Evolutionary conservation across 345 rosid species (phyloP), one percentile per base, ranked within the genome.

Genomic region (Sisymbrium irio): DNA sequence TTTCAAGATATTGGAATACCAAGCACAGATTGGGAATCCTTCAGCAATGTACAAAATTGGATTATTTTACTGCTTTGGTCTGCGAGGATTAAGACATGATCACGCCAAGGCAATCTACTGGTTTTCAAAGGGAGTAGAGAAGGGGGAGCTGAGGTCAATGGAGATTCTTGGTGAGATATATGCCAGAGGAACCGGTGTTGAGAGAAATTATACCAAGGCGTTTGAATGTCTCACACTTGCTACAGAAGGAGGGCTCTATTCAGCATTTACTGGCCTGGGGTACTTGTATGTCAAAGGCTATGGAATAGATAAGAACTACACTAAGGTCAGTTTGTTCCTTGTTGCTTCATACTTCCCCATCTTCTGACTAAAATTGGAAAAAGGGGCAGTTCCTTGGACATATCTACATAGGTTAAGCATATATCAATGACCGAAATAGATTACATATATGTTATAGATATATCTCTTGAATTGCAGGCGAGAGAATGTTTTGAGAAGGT

Each of bases 161-260:
- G 97, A 92, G 76, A 90, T 92, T 82, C 89, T 95, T 13, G 99
- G 98, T 59, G 99, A 95, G 83, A 90, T 95, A 65, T 92, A 87
- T 83, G 98, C 98, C 15, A 80, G 92, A 82, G 99, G 99, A 66
- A 96, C 94, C 66, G 94, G 96, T 60, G 96, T 95, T 71, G 97
- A 92, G 82, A 87, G 96, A 87, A 90, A 95, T 67, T 90, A 95
- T 65, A 85, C 94, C 36, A 90, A 83, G 78, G 98, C 96, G 28
- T 84, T 92, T 55, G 89, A 86, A 81, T 95, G 94, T 92, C 89
- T 95, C 59, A 84, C 80, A 10, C 96, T 87, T 75, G 98, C 99
- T 40, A 82, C 91, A 7, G 83, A 80, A n/a, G 91, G 83, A 67
- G 88, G 88, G 62, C 89, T 86, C 73, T 81, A 76, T 77, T 95